phyloP scores from a whole-genome alignment of 495 filamentous ascomycete genomes.

The Penicillium salamii region DNA sequence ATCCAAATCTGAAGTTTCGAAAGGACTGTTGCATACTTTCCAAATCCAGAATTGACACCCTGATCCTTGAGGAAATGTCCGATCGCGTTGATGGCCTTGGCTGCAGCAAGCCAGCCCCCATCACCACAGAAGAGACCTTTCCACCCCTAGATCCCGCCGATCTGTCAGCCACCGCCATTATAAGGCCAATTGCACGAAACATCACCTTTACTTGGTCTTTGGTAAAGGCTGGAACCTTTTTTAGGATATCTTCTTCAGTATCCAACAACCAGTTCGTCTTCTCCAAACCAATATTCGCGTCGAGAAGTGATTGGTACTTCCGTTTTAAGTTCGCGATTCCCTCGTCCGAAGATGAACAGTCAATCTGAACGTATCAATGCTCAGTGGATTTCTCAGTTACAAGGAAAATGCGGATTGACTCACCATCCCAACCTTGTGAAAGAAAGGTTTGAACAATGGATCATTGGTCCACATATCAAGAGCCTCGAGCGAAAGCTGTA shows the following conservation, averaged over 20 bases:
- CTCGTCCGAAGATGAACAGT: constrained; percentile 18
- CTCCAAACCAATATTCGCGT: constrained; percentile 14
- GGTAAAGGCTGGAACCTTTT: constrained; percentile 9
- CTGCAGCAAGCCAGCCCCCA: constrained; percentile 21
- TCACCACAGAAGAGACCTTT: constrained; percentile 15
- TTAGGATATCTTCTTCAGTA: constrained; percentile 11
- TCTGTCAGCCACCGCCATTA: background rate
- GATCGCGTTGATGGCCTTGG: constrained; percentile 21
- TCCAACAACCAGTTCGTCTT: constrained; percentile 16
- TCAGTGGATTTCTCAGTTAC: background rate
- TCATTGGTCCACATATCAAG: constrained; percentile 44
- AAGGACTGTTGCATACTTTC: constrained; percentile 4
- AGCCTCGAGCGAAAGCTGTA: constrained; percentile 25
- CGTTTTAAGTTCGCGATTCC: constrained; percentile 9
- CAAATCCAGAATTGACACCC: constrained; percentile 19
- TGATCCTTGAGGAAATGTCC: constrained; percentile 8
- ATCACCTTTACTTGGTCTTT: constrained; percentile 16
- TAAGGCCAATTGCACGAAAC: too few relatives aligned
- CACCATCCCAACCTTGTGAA: constrained; percentile 37
- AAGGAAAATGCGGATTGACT: background rate
- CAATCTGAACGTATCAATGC: constrained; percentile 8
- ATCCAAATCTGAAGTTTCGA: background rate
- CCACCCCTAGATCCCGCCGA: constrained; percentile 21
- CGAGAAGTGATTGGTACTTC: constrained; percentile 13
- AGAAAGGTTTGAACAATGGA: constrained; percentile 42